Evolutionary conservation across 2,329 filamentous ascomycete genomes (phyloP), one percentile per base, ranked within the genome.

Genomic region (Penicillium sp.): DNA sequence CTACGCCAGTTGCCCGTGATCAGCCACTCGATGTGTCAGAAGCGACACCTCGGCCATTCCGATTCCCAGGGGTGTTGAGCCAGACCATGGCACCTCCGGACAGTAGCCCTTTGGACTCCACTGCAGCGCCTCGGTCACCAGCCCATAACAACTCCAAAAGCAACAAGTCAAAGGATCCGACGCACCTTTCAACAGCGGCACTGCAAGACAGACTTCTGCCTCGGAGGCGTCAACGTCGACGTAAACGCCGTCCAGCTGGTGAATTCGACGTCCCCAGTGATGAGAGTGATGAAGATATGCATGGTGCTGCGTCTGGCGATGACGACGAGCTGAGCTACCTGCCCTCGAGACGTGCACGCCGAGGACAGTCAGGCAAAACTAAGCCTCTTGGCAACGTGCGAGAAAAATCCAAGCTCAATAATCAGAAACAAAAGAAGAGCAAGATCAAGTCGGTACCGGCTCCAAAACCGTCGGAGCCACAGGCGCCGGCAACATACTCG

Each of bases 11-110:
- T 42, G 42, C 47, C 32, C 53, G 39, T 25, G 40, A 49, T 18
- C 41, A 52, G 18, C n/a, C 23, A 12, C 35, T 45, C 13, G 13
- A 47, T 32, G 31, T 20, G 7, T 35, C 54, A 15, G 48, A 53
- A 42, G 47, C 49, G 27, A 50, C 51, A 40, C 55, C 44, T 12
- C 53, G 41, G 20, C 46, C 44, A 10, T 33, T 47, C 15, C 43
- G 49, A 24, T 59, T 58, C 24, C 50, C 56, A 5, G 63, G 64
- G 43, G 48, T 58, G 33, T 52, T 66, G 35, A 71, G 65, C 43
- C 66, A 69, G 46, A 72, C 68, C 6, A 59, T 72, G 59, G 67
- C 63, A 25, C 66, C 68, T 10, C 72, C 72, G 27, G 52, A 64
- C 42, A 74, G 71, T 52, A 72, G 61, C 43, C 63, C 66, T 44